A percentile compares a stretch with the other conserved stretches of the same genome.
Conservation (phyloP, 2,329 filamentous ascomycete genomes). For the Monilinia aucupariae region DNA sequence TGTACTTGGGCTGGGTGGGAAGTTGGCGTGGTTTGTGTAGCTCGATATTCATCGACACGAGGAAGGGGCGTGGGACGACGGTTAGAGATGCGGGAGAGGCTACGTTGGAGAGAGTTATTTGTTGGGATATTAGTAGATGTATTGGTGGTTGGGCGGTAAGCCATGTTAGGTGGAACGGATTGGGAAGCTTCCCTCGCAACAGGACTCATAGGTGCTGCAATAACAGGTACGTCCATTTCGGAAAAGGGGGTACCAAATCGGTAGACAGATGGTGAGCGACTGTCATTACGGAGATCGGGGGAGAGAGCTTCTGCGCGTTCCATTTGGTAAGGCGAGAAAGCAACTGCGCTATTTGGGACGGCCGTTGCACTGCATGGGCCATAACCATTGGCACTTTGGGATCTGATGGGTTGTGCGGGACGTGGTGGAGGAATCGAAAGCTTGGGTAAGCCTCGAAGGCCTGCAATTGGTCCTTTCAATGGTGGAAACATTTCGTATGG, state of each 20-base stretch:
- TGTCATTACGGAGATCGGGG: slow-evolving; percentile 48
- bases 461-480: slow-evolving; percentile 43
- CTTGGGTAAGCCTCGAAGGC: slow-evolving; percentile 55
- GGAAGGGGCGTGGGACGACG: slow-evolving; percentile 68
- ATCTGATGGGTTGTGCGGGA: slow-evolving; percentile 31
- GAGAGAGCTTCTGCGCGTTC: slow-evolving; percentile 47
- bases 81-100: slow-evolving; percentile 44
- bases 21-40: slow-evolving; percentile 23
- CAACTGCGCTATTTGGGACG: slow-evolving; percentile 10
- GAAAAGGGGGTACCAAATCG: slow-evolving; percentile 83
- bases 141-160: slow-evolving; percentile 50
- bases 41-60: slow-evolving; percentile 60
- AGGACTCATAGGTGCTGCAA: slow-evolving; percentile 63
- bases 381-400: slow-evolving; percentile 29
- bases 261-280: slow-evolving; percentile 56
- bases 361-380: slow-evolving; percentile 18
- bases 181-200: slow-evolving; percentile 76
- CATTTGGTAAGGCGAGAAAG: slow-evolving; percentile 49
- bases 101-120: slow-evolving; percentile 23
- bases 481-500: slow-evolving; percentile 59
- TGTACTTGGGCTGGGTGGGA: not conserved
- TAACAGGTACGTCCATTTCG: slow-evolving; percentile 83
- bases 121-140: slow-evolving; percentile 14
- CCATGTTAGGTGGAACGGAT: slow-evolving; percentile 92
- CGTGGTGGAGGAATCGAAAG: slow-evolving; percentile 50